phyloP scores from a whole-genome alignment of 805 yeast genomes.

The Candida ficus region DNA sequence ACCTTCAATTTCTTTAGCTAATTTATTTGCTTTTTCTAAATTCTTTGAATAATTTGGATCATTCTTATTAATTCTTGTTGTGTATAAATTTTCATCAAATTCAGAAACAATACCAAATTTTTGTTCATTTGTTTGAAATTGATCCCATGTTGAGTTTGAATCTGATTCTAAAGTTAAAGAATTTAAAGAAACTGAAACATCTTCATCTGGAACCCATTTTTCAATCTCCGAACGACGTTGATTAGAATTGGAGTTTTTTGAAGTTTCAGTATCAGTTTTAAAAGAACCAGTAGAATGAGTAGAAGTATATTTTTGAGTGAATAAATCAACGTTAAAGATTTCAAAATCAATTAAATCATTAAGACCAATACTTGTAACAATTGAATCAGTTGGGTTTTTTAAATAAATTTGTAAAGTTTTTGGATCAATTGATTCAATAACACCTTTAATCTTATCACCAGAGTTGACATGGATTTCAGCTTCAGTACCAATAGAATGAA shows the following conservation, averaged over 20 bases:
- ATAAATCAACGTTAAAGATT: conserved; percentile 29
- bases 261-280: conserved; percentile 81
- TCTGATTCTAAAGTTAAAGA: conserved; percentile 34
- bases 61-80: conserved; percentile 65
- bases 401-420: conserved; percentile 29
- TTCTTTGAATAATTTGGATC: conserved; percentile 71
- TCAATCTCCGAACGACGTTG: conserved; percentile 61
- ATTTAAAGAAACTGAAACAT: conserved; percentile 17
- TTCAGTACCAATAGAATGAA: conserved; percentile 54
- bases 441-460: conserved; percentile 56
- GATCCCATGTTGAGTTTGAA: conserved; percentile 66
- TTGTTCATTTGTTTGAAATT: conserved; percentile 84
- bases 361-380: conserved; percentile 24
- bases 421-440: conserved; percentile 52
- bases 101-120: conserved; percentile 86
- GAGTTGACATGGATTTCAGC: conserved; percentile 56
- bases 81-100: conserved; percentile 79
- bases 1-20: conserved; percentile 81
- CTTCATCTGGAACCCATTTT: conserved; percentile 78
- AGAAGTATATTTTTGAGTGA: conserved; percentile 9
- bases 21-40: conserved; percentile 61
- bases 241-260: conserved; percentile 37
- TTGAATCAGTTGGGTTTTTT: conserved; percentile 27
- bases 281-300: conserved; percentile 56
- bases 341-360: conserved; percentile 37